Percentiles rank a stretch among this genome's conserved stretches.
Conservation (phyloP, 345 rosid species). For the Isatis tinctoria region DNA sequence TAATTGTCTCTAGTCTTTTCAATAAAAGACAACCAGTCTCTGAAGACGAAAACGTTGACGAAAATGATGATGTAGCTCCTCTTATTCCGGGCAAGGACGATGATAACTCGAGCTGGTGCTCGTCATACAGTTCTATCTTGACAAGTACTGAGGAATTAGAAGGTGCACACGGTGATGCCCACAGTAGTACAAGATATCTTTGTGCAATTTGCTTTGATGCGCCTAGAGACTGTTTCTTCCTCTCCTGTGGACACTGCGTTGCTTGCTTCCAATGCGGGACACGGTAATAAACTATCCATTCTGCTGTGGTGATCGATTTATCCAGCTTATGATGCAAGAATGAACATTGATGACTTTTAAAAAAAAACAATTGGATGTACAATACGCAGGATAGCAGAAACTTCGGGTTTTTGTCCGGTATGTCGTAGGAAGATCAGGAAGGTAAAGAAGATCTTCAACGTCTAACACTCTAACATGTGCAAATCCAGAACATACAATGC, state of each 20-base stretch:
- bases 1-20: constrained; percentile 51
- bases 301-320: background rate
- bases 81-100: constrained; percentile 76
- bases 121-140: constrained; percentile 80
- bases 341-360: background rate
- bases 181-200: constrained; percentile 71
- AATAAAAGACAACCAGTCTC: constrained; percentile 46
- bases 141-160: constrained; percentile 68
- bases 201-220: constrained; percentile 99
- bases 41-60: constrained; percentile 38
- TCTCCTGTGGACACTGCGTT: constrained; percentile 96
- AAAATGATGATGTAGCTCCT: constrained; percentile 55
- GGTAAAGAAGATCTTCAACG: constrained; percentile 79
- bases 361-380: background rate
- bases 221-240: constrained; percentile 97
- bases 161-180: constrained; percentile 58
- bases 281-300: constrained; percentile 43
- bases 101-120: constrained; percentile 89
- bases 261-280: constrained; percentile 91
- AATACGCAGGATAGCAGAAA: constrained; percentile 75
- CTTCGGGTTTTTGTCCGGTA: constrained; percentile 73
- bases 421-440: constrained; percentile 87
- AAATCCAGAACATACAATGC: background rate
- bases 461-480: constrained; percentile 17
- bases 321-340: background rate